A percentile compares a stretch with the other conserved stretches of the same genome.
Evolutionary conservation across 129 eudicot species (phyloP).

Genomic region (Escallonia rubra): DNA sequence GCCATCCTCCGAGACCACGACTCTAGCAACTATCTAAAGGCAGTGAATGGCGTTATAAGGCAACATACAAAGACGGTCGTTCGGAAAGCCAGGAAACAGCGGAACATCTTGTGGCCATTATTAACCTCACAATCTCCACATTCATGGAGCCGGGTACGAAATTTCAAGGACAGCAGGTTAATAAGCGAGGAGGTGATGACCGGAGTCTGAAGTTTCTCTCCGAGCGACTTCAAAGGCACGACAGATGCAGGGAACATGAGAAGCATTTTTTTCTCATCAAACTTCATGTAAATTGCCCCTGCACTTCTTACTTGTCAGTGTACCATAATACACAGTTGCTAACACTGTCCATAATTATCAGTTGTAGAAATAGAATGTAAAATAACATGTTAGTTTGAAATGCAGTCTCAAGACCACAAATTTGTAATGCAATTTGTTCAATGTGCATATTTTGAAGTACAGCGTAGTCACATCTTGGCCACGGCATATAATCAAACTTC

Average conservation of each 20-base stretch:
- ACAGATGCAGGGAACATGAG: slow-evolving; percentile 15
- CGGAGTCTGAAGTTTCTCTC: slow-evolving; percentile 20
- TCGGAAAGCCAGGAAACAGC: slow-evolving; percentile 30
- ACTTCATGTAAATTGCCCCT: slow-evolving; percentile 24
- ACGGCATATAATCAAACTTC: too few species aligned
- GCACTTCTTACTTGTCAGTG: slow-evolving; percentile 1
- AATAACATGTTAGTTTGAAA: too few species aligned
- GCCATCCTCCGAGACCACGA: slow-evolving; percentile 87
- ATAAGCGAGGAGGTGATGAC: slow-evolving; percentile 41
- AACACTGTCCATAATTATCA: slow-evolving; percentile 4
- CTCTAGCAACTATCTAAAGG: slow-evolving; percentile 84
- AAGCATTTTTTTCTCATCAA: slow-evolving; percentile 8
- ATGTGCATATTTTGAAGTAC: too few species aligned
- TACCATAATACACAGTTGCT: slow-evolving; percentile 18
- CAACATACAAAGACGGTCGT: slow-evolving; percentile 38
- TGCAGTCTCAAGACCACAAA: too few species aligned
- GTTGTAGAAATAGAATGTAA: background rate
- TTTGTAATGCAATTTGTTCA: too few species aligned
- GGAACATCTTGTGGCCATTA: slow-evolving; percentile 63
- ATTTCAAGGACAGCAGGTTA: slow-evolving; percentile 28
- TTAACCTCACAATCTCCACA: slow-evolving; percentile 67
- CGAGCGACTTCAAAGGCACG: background rate
- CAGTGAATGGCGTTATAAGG: slow-evolving; percentile 63
- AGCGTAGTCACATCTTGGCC: too few species aligned
- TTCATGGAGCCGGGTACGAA: slow-evolving; percentile 56